These are phyloP conservation scores for Neurospora africana DNA, from an alignment of 495 filamentous ascomycete genomes.

Conservation along the genomic window DNA sequence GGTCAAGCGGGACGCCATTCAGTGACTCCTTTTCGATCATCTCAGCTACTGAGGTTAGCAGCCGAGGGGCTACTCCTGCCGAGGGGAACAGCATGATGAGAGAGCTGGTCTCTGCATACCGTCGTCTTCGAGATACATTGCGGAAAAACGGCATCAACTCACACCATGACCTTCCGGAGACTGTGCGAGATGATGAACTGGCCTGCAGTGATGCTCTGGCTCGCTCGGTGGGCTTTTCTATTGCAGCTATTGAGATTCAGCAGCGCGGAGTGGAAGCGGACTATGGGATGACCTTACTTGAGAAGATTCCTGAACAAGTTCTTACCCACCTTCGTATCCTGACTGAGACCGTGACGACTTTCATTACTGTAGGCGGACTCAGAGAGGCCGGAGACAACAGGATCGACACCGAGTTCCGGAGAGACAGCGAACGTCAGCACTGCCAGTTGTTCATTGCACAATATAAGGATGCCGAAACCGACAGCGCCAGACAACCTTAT, in stretches of 20 bases:
- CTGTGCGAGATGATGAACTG: constrained; percentile 28
- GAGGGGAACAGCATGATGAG: constrained; percentile 39
- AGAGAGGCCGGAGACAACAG: constrained; percentile 47
- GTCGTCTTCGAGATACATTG: constrained; percentile 68
- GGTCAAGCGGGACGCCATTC: constrained; percentile 20
- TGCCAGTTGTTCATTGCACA: constrained; percentile 61
- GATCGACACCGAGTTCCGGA: constrained; percentile 55
- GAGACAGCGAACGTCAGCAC: constrained; percentile 61
- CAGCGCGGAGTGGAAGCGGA: constrained; percentile 78
- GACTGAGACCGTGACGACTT: constrained; percentile 78
- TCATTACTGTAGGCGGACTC: constrained; percentile 65
- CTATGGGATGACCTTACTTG: constrained; percentile 64
- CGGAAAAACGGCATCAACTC: constrained; percentile 55
- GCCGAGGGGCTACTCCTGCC: constrained; percentile 12
- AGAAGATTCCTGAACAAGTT: constrained; percentile 69
- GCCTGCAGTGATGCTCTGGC: constrained; percentile 59
- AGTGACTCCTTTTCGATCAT: constrained; percentile 21
- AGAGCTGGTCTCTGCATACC: constrained; percentile 74
- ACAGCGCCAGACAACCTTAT: constrained; percentile 18
- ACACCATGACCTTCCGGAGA: constrained; percentile 16
- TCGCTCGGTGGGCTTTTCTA: constrained; percentile 71
- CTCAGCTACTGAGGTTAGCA: constrained; percentile 10
- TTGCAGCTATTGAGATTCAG: constrained; percentile 82
- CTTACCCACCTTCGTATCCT: constrained; percentile 85
- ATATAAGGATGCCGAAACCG: constrained; percentile 31